A percentile compares a stretch with the other conserved stretches of the same genome.
Conservation (phyloP, 2,329 filamentous ascomycete genomes). For the Diaporthe citri region DNA sequence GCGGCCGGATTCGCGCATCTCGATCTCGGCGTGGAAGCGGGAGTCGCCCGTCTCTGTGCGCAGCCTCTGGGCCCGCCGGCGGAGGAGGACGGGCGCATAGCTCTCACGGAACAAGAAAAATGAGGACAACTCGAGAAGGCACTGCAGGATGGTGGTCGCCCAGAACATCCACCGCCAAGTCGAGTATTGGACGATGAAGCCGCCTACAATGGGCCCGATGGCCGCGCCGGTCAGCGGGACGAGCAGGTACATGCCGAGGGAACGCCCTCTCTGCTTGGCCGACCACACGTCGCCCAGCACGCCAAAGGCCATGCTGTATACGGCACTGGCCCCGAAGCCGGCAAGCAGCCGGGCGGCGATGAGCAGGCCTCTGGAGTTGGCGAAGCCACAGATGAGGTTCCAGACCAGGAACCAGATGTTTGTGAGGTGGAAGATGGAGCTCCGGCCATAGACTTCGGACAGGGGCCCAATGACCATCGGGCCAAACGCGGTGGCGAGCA, state of each 20-base stretch:
- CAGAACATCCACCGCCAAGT: slow-evolving; percentile 62
- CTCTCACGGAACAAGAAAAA: slow-evolving; percentile 54
- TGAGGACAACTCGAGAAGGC: slow-evolving; percentile 49
- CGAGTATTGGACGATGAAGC: slow-evolving; percentile 52
- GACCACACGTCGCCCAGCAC: slow-evolving; percentile 62
- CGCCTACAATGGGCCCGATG: slow-evolving; percentile 56
- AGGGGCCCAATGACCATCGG: slow-evolving; percentile 58
- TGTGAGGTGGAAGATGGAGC: slow-evolving; percentile 55
- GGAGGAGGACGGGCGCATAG: slow-evolving; percentile 52
- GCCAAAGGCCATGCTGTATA: slow-evolving; percentile 60
- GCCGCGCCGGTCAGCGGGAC: slow-evolving; percentile 56
- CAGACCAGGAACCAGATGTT: slow-evolving; percentile 65
- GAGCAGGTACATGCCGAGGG: slow-evolving; percentile 53
- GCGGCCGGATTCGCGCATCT: slow-evolving; percentile 51
- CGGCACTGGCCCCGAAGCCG: slow-evolving; percentile 61
- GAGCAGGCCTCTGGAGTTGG: slow-evolving; percentile 54
- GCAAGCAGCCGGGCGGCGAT: slow-evolving; percentile 61
- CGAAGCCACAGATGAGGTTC: slow-evolving; percentile 60
- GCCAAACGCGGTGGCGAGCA: slow-evolving; percentile 58
- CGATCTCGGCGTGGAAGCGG: slow-evolving; percentile 52
- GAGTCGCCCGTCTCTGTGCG: slow-evolving; percentile 21
- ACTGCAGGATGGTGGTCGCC: slow-evolving; percentile 57
- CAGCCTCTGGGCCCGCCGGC: background rate
- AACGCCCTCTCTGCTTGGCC: slow-evolving; percentile 59
- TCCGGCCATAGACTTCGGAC: slow-evolving; percentile 63